These are phyloP conservation scores for Glutinoglossum americanum DNA, from an alignment of 495 filamentous ascomycete genomes.

Conservation along the genomic window DNA sequence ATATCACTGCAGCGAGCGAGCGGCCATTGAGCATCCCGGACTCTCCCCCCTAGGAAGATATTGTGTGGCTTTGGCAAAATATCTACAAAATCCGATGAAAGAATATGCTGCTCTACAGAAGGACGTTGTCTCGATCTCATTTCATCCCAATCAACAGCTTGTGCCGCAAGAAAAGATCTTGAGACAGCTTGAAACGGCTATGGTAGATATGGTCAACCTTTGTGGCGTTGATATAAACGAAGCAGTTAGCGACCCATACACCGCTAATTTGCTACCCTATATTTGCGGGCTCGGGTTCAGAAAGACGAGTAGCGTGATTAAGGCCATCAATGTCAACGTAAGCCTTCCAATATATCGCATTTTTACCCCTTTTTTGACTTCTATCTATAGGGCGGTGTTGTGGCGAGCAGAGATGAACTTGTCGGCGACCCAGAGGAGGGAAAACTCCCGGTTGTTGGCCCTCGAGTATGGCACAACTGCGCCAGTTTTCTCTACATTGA, in stretches of 20 bases:
- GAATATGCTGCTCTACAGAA: constrained; percentile 84
- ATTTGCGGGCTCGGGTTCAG: constrained; percentile 83
- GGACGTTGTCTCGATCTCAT: constrained; percentile 66
- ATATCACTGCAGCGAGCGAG: constrained; percentile 75
- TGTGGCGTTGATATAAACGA: constrained; percentile 90
- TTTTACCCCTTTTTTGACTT: neutral
- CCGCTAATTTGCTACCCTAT: constrained; percentile 74
- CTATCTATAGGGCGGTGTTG: constrained; percentile 37
- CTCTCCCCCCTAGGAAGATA: constrained; percentile 59
- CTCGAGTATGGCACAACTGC: constrained; percentile 85
- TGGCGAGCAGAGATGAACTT: constrained; percentile 63
- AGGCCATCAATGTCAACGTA: constrained; percentile 62
- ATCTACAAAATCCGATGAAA: constrained; percentile 82
- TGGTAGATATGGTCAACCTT: constrained; percentile 97
- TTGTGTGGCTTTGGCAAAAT: constrained; percentile 70
- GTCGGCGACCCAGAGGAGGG: constrained; percentile 66
- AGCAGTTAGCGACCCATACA: constrained; percentile 53
- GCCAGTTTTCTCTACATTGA: constrained; percentile 85
- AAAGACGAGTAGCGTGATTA: constrained; percentile 71
- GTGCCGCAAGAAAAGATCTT: constrained; percentile 67
- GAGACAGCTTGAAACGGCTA: constrained; percentile 70
- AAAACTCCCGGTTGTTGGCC: constrained; percentile 57
- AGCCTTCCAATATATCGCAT: neutral
- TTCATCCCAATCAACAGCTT: constrained; percentile 75
- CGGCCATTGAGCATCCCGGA: constrained; percentile 59